Base-by-base conservation (phyloP, 768 basidiomycete species). In the Russula virescens region DNA sequence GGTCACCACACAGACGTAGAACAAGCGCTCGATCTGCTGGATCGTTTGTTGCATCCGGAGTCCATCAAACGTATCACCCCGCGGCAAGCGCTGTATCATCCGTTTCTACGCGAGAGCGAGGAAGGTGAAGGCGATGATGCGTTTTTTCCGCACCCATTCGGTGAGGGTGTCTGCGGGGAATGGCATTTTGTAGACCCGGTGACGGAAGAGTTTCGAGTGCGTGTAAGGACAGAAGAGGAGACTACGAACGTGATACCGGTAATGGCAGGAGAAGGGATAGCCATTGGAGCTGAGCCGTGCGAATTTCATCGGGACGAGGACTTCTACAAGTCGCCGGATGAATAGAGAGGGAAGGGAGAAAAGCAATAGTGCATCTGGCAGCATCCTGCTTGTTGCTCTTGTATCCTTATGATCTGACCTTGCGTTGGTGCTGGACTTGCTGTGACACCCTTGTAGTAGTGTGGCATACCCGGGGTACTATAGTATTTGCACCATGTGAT, bases 11-110 rank as follows among this genome's bases (percentile, higher is more conserved):
- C 72, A 19, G 84, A 88, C 38, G 75, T 95, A 53, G 84, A 83
- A 59, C 66, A 76, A 31, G 92, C 88, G 1, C 79, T 98, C 47
- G 86, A 88, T 69, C 79, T 99, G 14, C 80, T 94, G 40, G 85
- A 87, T 62, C 74, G 78, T 55, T 74, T 92, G 21, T 79, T 99
- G 70, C 80, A 89, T 45, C 84, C 90, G 1, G 91, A 94, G 70
- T 84, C 87, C 8, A 86, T 84, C 23, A 84, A 82, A 57, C 83
- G 95, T 23, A 81, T 86, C 59, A 93, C 91, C 4, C 91, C 95
- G 3, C 79, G 80, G 19, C 77, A 82, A 8, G 91, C 88, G 19
- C 79, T 98, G 50, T 81, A 81, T 61, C 94, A 98, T 69, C 80
- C 83, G 0, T 98, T 97, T 74, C 78, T 98, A 52, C 66, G 73